phyloP scores from a whole-genome alignment of 2,329 filamentous ascomycete genomes.

The Pseudogymnoascus sp. region DNA sequence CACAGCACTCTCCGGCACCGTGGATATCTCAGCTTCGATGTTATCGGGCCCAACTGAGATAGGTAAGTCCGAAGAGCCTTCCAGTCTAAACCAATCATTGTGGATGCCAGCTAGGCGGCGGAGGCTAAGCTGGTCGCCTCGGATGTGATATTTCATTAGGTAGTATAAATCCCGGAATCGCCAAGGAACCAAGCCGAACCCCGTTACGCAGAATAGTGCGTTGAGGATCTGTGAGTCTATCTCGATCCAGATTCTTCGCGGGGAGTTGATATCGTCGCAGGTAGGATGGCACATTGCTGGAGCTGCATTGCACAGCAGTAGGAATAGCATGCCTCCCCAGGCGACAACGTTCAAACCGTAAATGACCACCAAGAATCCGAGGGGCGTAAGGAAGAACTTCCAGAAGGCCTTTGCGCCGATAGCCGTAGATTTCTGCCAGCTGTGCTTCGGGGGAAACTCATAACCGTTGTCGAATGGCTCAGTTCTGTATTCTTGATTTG shows the following conservation, averaged over 20 bases:
- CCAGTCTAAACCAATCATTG: conserved; percentile 65
- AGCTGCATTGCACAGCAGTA: conserved; percentile 68
- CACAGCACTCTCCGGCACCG: conserved; percentile 40
- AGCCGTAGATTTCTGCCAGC: conserved; percentile 50
- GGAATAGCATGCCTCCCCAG: conserved; percentile 87
- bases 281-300: conserved; percentile 65
- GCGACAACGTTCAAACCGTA: conserved; percentile 79
- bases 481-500: conserved; percentile 21
- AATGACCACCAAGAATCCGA: conserved; percentile 69
- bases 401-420: conserved; percentile 56
- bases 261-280: conserved; percentile 67
- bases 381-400: conserved; percentile 65
- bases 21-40: conserved; percentile 34
- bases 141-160: conserved; percentile 56
- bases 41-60: conserved; percentile 45
- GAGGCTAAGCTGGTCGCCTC: conserved; percentile 47
- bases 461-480: conserved; percentile 54
- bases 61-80: conserved; percentile 55
- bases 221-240: conserved; percentile 78
- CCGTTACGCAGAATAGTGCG: conserved; percentile 78
- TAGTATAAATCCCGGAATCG: conserved; percentile 73
- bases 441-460: conserved; percentile 55
- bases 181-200: conserved; percentile 79
- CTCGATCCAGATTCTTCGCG: conserved; percentile 79
- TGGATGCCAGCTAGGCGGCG: conserved; percentile 68